A percentile compares a stretch with the other conserved stretches of the same genome.
These are phyloP conservation scores for Periconia sp. DNA, from an alignment of 2,329 filamentous ascomycete genomes.

Conservation along the genomic window DNA sequence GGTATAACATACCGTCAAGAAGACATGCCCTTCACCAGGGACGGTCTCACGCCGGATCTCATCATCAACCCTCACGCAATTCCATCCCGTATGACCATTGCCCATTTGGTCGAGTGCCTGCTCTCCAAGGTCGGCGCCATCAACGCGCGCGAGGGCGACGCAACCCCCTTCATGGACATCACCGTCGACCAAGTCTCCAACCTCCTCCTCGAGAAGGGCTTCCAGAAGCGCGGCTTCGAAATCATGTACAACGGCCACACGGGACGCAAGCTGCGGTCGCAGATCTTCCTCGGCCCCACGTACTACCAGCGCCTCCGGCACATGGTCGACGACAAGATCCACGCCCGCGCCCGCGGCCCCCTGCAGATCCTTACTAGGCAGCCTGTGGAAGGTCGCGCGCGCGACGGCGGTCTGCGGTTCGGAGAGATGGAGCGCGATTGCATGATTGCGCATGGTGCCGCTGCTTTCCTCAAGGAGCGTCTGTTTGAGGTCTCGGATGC, in stretches of 20 bases:
- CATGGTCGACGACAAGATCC: conserved; percentile 99
- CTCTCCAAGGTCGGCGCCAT: conserved; percentile 94
- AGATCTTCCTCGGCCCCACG: conserved; percentile 95
- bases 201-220: conserved; percentile 83
- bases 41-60: conserved; percentile 89
- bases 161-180: conserved; percentile 96
- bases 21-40: conserved; percentile 95
- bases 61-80: conserved; percentile 99
- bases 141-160: conserved; percentile 93
- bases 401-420: conserved; percentile 97
- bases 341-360: conserved; percentile 94
- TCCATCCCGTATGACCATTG: conserved; percentile 99
- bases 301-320: conserved; percentile 98
- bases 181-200: conserved; percentile 92
- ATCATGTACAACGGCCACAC: conserved; percentile 99
- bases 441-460: conserved; percentile 99
- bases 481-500: conserved; percentile 97
- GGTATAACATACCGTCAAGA: conserved; percentile 97
- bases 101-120: conserved; percentile 98
- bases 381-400: conserved; percentile 95
- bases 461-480: conserved; percentile 94
- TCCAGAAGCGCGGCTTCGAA: conserved; percentile 96
- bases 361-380: conserved; percentile 97
- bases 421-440: conserved; percentile 99
- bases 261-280: conserved; percentile 86